Conservation (phyloP, 345 rosid genomes). For the Firmiana major region DNA sequence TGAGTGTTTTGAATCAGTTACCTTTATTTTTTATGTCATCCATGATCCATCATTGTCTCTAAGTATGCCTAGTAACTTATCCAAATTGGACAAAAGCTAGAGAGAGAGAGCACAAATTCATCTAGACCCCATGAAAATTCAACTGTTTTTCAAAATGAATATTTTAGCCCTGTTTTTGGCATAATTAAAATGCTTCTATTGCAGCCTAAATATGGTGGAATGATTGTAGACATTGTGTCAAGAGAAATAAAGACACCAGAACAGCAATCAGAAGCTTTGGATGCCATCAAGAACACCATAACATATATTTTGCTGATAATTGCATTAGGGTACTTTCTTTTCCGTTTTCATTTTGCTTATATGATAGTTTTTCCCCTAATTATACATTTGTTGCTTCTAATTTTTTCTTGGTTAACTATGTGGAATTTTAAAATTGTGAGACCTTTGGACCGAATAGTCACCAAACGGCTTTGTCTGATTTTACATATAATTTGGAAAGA, state of each 20-base stretch:
- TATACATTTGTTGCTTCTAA: not conserved
- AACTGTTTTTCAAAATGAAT: too few relatives aligned
- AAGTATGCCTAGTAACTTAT: not conserved
- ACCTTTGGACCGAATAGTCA: not conserved
- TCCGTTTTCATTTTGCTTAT: not conserved
- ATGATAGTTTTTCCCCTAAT: not conserved
- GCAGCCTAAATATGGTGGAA: slow-evolving; percentile 68
- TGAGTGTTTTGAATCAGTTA: not conserved
- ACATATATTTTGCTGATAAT: slow-evolving; percentile 40
- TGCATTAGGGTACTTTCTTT: slow-evolving; percentile 44
- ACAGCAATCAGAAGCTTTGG: slow-evolving; percentile 37
- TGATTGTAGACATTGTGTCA: slow-evolving; percentile 62
- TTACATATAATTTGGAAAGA: too few relatives aligned
- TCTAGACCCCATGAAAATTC: too few relatives aligned
- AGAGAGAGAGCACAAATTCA: too few relatives aligned
- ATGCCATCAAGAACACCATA: slow-evolving; percentile 40
- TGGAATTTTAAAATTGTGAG: not conserved
- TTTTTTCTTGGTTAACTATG: not conserved
- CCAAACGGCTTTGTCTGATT: not conserved
- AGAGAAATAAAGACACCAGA: slow-evolving; percentile 44
- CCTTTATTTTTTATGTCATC: not conserved
- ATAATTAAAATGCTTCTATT: not conserved
- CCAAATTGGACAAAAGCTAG: too few relatives aligned
- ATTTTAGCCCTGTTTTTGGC: too few relatives aligned
- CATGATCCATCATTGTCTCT: not conserved